Base-by-base conservation (phyloP, 352 stramenopile species). In the Pythium scleroteichum region DNA sequence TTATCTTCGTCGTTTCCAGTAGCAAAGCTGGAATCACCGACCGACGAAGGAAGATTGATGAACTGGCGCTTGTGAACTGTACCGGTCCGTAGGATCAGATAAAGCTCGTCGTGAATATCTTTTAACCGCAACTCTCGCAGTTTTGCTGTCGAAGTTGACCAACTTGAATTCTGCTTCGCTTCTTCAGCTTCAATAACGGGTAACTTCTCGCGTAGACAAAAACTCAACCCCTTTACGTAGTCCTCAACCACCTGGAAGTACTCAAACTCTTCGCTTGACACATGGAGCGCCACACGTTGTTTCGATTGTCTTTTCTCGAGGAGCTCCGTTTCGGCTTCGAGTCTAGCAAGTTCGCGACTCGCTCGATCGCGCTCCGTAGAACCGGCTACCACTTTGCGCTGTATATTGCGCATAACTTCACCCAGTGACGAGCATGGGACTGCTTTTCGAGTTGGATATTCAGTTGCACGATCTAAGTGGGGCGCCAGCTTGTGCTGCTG, bases 161-260 rank as follows among this genome's bases (percentile, higher is more conserved):
- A 69, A 38, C 66, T 52, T 2, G 46, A 27, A 2, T 71, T 22
- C 13, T 82, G 59, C 32, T 73, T 60, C 19, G 68, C 59, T 60
- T 83, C 75, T 53, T 72, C 82, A n/a, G 50, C 55, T 48, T 78
- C 60, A 42, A 93, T 88, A 19, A 69, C 57, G 0, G 64, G 71
- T 2, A 83, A 13, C 42, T 93, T 93, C 38, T 85, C 81, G 16
- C 83, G 83, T 13, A 91, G 49, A 42, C 83, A 93, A 57, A 87
- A 91, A 35, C 81, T 90, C 55, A 93, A 50, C 0, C 81, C 76
- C 41, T 86, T 87, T 2, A 90, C 79, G 49, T 78, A 93, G 59
- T 90, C 78, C 63, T 91, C 82, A 4, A 93, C 58, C 17, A 83
- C 73, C 44, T 90, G 81, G 38, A 91, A 91, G 51, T 87, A 91